phyloP scores from a whole-genome alignment of 2,329 filamentous ascomycete genomes.

The Macrophomina phaseolina region DNA sequence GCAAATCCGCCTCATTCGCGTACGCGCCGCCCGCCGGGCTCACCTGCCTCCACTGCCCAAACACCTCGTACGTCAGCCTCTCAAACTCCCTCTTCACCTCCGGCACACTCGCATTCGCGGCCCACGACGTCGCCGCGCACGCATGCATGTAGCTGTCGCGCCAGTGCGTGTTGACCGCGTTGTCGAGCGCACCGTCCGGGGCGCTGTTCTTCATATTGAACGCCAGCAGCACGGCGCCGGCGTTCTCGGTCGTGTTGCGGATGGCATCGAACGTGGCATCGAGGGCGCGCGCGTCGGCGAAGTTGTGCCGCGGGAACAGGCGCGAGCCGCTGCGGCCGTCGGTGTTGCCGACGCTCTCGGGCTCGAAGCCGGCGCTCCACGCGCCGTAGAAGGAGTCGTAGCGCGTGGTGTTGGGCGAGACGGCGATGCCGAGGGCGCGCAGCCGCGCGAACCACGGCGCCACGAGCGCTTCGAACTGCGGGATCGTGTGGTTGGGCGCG shows the following conservation, averaged over 20 bases:
- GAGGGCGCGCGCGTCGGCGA: constrained; percentile 39
- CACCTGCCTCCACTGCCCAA: not conserved
- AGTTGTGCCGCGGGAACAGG: constrained; percentile 51
- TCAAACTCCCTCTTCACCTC: constrained; percentile 26
- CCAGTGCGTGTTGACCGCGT: constrained; percentile 36
- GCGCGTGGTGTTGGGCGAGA: constrained; percentile 46
- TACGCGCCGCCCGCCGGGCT: constrained; percentile 34
- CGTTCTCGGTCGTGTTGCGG: not conserved
- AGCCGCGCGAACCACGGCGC: constrained; percentile 40
- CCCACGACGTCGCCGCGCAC: constrained; percentile 37
- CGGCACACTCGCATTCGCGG: constrained; percentile 30
- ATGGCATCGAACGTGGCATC: constrained; percentile 45
- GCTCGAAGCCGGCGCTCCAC: constrained; percentile 50
- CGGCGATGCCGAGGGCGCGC: constrained; percentile 43
- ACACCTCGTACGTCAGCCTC: not conserved
- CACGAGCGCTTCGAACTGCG: constrained; percentile 40
- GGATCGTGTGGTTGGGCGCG: constrained; percentile 42
- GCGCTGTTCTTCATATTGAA: constrained; percentile 12
- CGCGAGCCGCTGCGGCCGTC: constrained; percentile 52
- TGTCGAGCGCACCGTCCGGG: constrained; percentile 3
- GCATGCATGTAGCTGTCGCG: constrained; percentile 29
- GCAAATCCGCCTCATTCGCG: constrained; percentile 38
- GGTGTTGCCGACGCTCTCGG: constrained; percentile 43
- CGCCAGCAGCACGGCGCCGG: constrained; percentile 1
- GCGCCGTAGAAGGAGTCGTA: constrained; percentile 45